Percentiles rank a stretch among this genome's conserved stretches.
Conservation (phyloP, 495 filamentous ascomycete species). For the Aspergillus campestris region DNA sequence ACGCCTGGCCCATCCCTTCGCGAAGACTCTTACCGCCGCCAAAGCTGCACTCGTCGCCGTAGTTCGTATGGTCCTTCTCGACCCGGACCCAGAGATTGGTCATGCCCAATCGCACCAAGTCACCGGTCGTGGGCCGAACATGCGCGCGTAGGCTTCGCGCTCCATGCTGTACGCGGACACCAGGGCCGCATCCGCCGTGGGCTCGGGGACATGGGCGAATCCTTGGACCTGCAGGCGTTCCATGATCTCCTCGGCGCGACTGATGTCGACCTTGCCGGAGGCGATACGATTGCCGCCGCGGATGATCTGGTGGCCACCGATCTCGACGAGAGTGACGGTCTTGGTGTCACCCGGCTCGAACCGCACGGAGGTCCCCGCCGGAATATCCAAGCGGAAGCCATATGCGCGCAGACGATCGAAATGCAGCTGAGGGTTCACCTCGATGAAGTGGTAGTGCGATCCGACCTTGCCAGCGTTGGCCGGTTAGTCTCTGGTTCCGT, state of each 20-base stretch:
- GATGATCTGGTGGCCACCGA: slow-evolving; percentile 76
- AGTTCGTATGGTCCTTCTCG: slow-evolving; percentile 75
- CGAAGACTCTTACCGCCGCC: slow-evolving; percentile 91
- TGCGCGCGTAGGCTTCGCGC: slow-evolving; percentile 65
- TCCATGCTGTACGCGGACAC: slow-evolving; percentile 62
- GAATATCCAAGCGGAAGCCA: slow-evolving; percentile 81
- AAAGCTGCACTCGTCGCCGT: slow-evolving; percentile 94
- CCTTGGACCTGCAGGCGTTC: slow-evolving; percentile 55
- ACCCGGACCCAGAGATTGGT: slow-evolving; percentile 91
- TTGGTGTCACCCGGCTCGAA: slow-evolving; percentile 94
- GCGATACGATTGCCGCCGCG: slow-evolving; percentile 77
- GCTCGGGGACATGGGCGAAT: slow-evolving; percentile 69
- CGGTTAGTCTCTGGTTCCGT: neutral
- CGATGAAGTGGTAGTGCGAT: slow-evolving; percentile 94
- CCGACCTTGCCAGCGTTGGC: slow-evolving; percentile 47
- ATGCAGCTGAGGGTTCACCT: slow-evolving; percentile 81
- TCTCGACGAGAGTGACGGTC: slow-evolving; percentile 89
- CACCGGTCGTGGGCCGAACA: slow-evolving; percentile 95
- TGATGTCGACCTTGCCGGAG: slow-evolving; percentile 57
- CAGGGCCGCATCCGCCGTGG: slow-evolving; percentile 43
- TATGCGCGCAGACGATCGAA: slow-evolving; percentile 85
- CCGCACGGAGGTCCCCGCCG: slow-evolving; percentile 85
- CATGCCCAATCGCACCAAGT: slow-evolving; percentile 68
- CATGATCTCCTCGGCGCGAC: slow-evolving; percentile 55
- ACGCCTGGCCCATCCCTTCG: slow-evolving; percentile 95